Base-by-base conservation (phyloP, 257 asterid species). In the Leptodermis oblonga region DNA sequence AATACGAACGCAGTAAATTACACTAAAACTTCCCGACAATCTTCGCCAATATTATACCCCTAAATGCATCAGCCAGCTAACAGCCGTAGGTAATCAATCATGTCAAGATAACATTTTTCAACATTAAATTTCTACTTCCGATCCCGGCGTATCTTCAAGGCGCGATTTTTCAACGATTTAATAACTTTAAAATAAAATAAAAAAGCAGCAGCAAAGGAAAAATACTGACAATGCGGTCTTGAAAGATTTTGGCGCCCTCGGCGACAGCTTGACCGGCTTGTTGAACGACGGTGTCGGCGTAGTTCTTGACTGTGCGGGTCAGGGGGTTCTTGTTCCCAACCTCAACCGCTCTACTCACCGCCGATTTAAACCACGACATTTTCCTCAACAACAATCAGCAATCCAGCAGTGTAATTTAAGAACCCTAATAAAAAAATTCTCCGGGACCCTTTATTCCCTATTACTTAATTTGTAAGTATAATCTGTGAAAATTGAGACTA, bases 201-300 rank as follows among this genome's bases (percentile, higher is more conserved):
- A n/a, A n/a, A 5, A 49, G 3, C 18, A 49, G 55, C n/a, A 15
- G 3, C 7, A 31, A 26, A 10, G 46, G 52, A 62, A 28, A 46
- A 54, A 49, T 42, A 1, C 68, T 85, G 81, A 94, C 99, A 72
- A 86, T 85, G 77, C 96, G 97, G 80, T 94, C 95, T 49, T 94
- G 96, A 43, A 94, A 67, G 79, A 93, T 84, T 70, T 89, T 94
- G 75, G 99, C 92, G 71, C 99, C 97, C 73, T 84, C 97, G 62
- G 88, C 89, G 37, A 94, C 97, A 67, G 97, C 97, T 83, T 94
- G 99, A 31, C 96, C 96, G 74, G 99, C 99, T 37, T 93, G 99
- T 31, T 93, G 97, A 73, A 90, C 96, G 65, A 93, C 96, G 75
- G 95, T 75, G 75, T 92, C 96, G 14, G 97, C 96, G 58, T 88